Conservation (phyloP, 2,329 filamentous ascomycete species). For the Claviceps citrina region DNA sequence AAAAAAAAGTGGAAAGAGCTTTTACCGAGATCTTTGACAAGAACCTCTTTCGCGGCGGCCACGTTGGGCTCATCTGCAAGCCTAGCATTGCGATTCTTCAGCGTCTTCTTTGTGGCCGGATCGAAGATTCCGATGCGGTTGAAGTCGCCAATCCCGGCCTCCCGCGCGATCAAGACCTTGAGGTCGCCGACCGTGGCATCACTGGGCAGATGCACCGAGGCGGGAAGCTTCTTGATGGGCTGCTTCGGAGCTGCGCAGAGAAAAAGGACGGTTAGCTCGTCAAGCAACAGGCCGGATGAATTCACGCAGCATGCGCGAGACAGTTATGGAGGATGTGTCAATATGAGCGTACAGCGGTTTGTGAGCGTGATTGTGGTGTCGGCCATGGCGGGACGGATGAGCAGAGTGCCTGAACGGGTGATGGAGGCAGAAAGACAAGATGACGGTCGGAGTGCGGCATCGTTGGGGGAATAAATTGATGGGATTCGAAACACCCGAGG, state of each 20-base stretch:
- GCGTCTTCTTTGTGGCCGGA: slow-evolving; percentile 42
- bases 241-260: slow-evolving; percentile 26
- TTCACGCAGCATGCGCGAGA: background rate
- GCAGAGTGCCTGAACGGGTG: background rate
- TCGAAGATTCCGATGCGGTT: slow-evolving; percentile 50
- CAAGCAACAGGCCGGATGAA: background rate
- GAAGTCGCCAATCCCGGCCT: slow-evolving; percentile 35
- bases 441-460: background rate
- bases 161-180: slow-evolving; percentile 39
- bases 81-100: slow-evolving; percentile 45
- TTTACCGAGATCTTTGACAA: slow-evolving; percentile 87
- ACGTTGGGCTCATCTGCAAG: slow-evolving; percentile 34
- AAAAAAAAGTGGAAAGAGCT: too few relatives aligned
- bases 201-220: slow-evolving; percentile 30
- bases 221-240: slow-evolving; percentile 39
- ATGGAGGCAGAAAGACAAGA: background rate
- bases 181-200: slow-evolving; percentile 44
- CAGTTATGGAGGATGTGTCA: too few relatives aligned
- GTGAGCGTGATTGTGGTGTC: slow-evolving; percentile 10
- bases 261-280: slow-evolving; percentile 4
- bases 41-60: slow-evolving; percentile 39
- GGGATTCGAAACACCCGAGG: background rate
- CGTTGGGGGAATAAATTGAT: slow-evolving; percentile 2
- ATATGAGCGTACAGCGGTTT: slow-evolving; percentile 9
- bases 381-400: slow-evolving; percentile 4